phyloP scores from a whole-genome alignment of 768 basidiomycete genomes.

The Agaricus blazei region DNA sequence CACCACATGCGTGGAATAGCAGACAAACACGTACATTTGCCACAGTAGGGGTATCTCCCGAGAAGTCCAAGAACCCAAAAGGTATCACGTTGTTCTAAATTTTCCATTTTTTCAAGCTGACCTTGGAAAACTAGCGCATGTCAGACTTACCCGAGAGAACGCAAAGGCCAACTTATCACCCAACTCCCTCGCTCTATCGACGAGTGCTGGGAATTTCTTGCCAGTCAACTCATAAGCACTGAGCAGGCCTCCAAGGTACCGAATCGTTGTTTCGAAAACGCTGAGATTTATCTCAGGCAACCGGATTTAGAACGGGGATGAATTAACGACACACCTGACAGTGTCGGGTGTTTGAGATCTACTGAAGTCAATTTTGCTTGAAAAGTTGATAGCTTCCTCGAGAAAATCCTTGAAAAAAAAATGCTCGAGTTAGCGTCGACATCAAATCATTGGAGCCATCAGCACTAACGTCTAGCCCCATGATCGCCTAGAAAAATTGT shows the following conservation, averaged over 20 bases:
- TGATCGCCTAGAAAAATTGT: constrained; percentile 39
- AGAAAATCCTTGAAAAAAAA: constrained; percentile 40
- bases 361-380: constrained; percentile 51
- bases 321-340: constrained; percentile 24
- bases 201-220: constrained; percentile 38
- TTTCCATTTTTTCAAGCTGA: neutral
- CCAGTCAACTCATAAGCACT: constrained; percentile 68
- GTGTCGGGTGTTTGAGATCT: constrained; percentile 37
- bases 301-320: constrained; percentile 22
- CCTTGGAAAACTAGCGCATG: neutral
- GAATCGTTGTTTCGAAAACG: constrained; percentile 75
- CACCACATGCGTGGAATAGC: neutral
- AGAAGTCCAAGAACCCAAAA: constrained; percentile 35
- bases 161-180: constrained; percentile 60
- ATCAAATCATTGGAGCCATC: neutral
- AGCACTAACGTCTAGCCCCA: constrained; percentile 44
- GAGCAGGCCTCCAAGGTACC: constrained; percentile 62
- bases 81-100: constrained; percentile 35
- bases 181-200: constrained; percentile 59
- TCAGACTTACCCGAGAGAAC: constrained; percentile 46
- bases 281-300: constrained; percentile 38
- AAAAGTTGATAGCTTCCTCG: constrained; percentile 47
- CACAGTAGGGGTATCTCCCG: constrained; percentile 35
- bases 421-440: neutral
- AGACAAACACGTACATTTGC: constrained; percentile 17